Evolutionary conservation across 441 rosid species (phyloP).

Genomic region (Gossypium trilobum): DNA sequence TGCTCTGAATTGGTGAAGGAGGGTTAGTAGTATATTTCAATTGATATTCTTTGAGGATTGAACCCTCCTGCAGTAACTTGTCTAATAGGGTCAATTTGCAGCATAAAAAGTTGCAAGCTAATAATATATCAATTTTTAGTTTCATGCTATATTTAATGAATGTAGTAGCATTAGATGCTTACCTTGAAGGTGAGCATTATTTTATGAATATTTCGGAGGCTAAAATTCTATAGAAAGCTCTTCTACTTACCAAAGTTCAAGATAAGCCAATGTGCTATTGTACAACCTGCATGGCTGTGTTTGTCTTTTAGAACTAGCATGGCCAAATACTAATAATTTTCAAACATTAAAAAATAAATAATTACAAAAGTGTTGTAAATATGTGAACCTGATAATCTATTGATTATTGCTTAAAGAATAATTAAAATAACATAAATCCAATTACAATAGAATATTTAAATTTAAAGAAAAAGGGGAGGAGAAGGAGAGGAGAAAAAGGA

Average conservation of each 20-base stretch:
- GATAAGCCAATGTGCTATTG: neutral
- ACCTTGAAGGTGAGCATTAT: neutral
- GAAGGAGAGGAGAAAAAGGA: neutral
- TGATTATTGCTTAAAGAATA: conserved; percentile 4
- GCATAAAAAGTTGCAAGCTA: neutral
- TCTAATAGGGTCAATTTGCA: neutral
- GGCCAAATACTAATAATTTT: neutral
- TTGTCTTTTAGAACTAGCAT: neutral
- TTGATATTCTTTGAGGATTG: neutral
- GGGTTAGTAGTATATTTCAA: neutral
- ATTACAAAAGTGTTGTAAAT: neutral
- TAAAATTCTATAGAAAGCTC: neutral
- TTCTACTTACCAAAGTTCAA: neutral
- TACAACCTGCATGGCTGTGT: neutral
- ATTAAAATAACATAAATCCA: neutral
- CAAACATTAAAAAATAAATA: neutral
- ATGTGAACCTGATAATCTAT: neutral
- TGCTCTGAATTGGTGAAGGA: neutral
- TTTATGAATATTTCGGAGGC: neutral
- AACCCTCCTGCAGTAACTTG: conserved; percentile 4
- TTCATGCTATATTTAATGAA: neutral
- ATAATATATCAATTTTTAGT: neutral
- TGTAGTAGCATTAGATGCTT: neutral
- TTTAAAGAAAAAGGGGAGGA: neutral
- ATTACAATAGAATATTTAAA: neutral